phyloP scores from a whole-genome alignment of 2,329 filamentous ascomycete genomes.

The Xylariaceae sp. region DNA sequence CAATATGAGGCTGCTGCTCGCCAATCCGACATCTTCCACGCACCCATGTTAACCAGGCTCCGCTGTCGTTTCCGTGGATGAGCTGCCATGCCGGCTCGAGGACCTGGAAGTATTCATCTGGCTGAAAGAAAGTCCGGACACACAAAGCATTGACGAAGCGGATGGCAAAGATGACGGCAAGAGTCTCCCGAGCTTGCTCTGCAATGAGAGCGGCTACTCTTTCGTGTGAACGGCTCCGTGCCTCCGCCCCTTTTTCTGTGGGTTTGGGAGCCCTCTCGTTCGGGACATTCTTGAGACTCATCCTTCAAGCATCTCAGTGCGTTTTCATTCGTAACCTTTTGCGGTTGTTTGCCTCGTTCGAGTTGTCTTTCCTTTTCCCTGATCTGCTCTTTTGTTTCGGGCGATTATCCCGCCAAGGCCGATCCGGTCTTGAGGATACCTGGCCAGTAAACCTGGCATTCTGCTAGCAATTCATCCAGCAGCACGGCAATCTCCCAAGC shows the following conservation, averaged over 20 bases:
- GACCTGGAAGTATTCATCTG: constrained; percentile 95
- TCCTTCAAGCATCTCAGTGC: constrained; percentile 13
- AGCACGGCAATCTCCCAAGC: neutral
- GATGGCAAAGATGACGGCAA: constrained; percentile 54
- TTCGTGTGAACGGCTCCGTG: constrained; percentile 16
- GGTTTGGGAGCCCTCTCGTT: constrained; percentile 8
- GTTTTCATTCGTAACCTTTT: neutral
- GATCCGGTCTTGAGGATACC: constrained; percentile 21
- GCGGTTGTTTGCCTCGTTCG: neutral
- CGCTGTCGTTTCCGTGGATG: constrained; percentile 71
- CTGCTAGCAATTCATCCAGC: neutral
- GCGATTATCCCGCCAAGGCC: constrained; percentile 6
- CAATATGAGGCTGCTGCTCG: neutral
- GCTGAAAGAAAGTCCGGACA: constrained; percentile 90
- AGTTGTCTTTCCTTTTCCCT: neutral
- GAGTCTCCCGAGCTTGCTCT: constrained; percentile 35
- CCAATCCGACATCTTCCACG: constrained; percentile 29
- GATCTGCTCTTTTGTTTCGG: neutral
- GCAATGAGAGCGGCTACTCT: constrained; percentile 29
- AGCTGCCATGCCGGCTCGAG: constrained; percentile 91
- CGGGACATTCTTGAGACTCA: constrained; percentile 15
- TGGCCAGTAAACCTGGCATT: no score
- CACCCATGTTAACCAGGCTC: constrained; percentile 96
- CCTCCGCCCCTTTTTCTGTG: constrained; percentile 13
- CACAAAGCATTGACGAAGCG: constrained; percentile 76